Evolutionary conservation across 1,284 basidiomycete genomes (phyloP).

Genomic region (Fistulinella cinereoalba): DNA sequence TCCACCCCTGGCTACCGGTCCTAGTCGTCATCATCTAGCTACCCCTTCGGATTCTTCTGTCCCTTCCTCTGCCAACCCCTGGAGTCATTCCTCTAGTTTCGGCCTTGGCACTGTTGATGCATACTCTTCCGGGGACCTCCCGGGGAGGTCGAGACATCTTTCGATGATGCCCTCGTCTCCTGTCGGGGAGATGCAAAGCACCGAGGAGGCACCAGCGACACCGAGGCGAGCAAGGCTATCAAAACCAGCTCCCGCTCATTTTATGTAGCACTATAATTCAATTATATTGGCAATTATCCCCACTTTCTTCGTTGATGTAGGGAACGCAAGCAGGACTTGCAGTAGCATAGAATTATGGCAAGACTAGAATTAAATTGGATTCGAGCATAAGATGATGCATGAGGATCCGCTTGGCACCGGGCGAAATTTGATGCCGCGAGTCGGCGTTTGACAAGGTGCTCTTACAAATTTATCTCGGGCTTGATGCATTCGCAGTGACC

Average conservation of each 20-base stretch:
- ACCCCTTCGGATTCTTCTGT: slow-evolving; percentile 8
- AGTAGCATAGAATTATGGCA: background rate
- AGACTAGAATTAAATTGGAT: background rate
- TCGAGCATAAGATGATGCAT: too few species aligned
- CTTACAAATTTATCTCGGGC: slow-evolving; percentile 3
- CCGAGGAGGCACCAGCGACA: background rate
- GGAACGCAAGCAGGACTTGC: background rate
- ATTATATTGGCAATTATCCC: too few species aligned
- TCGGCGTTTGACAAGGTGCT: background rate
- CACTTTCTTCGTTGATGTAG: too few species aligned
- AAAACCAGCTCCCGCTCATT: slow-evolving; percentile 20
- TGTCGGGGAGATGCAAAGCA: slow-evolving; percentile 4
- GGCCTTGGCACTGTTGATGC: background rate
- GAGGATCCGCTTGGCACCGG: background rate
- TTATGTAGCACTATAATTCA: slow-evolving; percentile 24
- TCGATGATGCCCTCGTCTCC: slow-evolving; percentile 19
- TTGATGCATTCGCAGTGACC: slow-evolving; percentile 3
- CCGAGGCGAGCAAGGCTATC: slow-evolving; percentile 11
- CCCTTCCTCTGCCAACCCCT: background rate
- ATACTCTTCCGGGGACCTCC: background rate
- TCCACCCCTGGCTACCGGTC: background rate
- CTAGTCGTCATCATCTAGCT: slow-evolving; percentile 3
- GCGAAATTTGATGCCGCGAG: background rate
- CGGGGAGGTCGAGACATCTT: slow-evolving; percentile 15
- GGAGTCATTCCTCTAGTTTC: background rate